These are phyloP conservation scores for Chrysoporthe cubensis DNA, from an alignment of 2,329 filamentous ascomycete genomes.

Conservation along the genomic window DNA sequence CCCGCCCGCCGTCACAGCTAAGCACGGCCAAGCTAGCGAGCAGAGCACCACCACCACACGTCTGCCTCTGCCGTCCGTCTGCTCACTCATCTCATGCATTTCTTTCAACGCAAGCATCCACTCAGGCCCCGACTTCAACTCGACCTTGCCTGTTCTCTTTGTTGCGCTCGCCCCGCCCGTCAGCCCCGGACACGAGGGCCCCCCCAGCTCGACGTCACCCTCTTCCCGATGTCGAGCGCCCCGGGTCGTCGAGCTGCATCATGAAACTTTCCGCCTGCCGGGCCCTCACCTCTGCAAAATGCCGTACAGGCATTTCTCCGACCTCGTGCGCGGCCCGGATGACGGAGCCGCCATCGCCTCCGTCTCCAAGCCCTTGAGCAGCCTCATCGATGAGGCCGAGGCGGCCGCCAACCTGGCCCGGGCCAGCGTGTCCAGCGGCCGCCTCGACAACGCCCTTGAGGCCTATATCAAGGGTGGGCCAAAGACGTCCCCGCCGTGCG, in stretches of 20 bases:
- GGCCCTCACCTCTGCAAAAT: slow-evolving; percentile 7
- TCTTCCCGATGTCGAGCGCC: slow-evolving; percentile 1
- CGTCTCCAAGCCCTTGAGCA: slow-evolving; percentile 54
- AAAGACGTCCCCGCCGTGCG: background rate
- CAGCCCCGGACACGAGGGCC: background rate
- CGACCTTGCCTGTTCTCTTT: too few species aligned
- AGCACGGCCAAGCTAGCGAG: background rate
- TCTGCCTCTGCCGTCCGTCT: background rate
- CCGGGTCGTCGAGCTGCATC: background rate
- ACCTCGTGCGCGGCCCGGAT: slow-evolving; percentile 12
- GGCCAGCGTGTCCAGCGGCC: slow-evolving; percentile 63
- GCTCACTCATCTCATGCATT: background rate
- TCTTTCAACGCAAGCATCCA: too few species aligned
- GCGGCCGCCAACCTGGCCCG: slow-evolving; percentile 62
- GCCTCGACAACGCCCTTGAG: slow-evolving; percentile 75
- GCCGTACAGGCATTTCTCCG: slow-evolving; percentile 17
- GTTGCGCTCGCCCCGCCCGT: background rate
- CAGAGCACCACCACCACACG: too few species aligned
- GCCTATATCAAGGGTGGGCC: slow-evolving; percentile 72
- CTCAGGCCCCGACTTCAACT: too few species aligned
- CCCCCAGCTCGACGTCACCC: background rate
- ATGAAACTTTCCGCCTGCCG: slow-evolving; percentile 9
- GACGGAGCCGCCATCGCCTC: slow-evolving; percentile 44
- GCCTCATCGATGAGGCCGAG: slow-evolving; percentile 58
- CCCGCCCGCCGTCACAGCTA: background rate